A percentile compares a stretch with the other conserved stretches of the same genome.
Evolutionary conservation across 2,329 filamentous ascomycete genomes (phyloP).

Genomic region (Neodidymelliopsis sp.): DNA sequence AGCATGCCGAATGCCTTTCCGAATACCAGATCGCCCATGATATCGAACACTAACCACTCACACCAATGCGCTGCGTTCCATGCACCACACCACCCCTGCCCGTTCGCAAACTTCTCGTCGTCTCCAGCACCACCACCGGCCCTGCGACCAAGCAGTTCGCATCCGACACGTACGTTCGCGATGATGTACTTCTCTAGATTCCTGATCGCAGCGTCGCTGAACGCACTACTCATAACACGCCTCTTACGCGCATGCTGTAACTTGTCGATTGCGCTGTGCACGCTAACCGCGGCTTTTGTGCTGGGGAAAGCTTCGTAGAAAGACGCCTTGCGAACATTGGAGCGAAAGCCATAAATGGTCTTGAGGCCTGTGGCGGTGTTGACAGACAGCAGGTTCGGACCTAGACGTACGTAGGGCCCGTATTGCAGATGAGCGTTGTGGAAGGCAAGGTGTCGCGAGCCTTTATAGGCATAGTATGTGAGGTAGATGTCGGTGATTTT

Average conservation of each 20-base stretch:
- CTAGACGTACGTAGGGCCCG: constrained; percentile 75
- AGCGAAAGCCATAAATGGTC: constrained; percentile 58
- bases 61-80: constrained; percentile 56
- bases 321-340: constrained; percentile 58
- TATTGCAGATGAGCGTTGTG: constrained; percentile 75
- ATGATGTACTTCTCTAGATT: constrained; percentile 56
- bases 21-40: constrained; percentile 60
- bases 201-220: constrained; percentile 55
- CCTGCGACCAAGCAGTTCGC: constrained; percentile 42
- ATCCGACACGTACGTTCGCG: constrained; percentile 52
- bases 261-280: constrained; percentile 56
- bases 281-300: constrained; percentile 52
- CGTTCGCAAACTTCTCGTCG: constrained; percentile 25
- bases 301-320: constrained; percentile 59
- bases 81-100: constrained; percentile 49
- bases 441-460: constrained; percentile 77
- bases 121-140: constrained; percentile 10
- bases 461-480: constrained; percentile 74
- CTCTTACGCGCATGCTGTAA: constrained; percentile 56
- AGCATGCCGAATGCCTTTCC: constrained; percentile 56
- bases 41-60: constrained; percentile 58
- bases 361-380: constrained; percentile 68
- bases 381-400: constrained; percentile 79
- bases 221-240: constrained; percentile 56
- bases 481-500: constrained; percentile 48